Evolutionary conservation across 495 filamentous ascomycete species (phyloP).

Genomic region (Staphylotrichum tortipilum): DNA sequence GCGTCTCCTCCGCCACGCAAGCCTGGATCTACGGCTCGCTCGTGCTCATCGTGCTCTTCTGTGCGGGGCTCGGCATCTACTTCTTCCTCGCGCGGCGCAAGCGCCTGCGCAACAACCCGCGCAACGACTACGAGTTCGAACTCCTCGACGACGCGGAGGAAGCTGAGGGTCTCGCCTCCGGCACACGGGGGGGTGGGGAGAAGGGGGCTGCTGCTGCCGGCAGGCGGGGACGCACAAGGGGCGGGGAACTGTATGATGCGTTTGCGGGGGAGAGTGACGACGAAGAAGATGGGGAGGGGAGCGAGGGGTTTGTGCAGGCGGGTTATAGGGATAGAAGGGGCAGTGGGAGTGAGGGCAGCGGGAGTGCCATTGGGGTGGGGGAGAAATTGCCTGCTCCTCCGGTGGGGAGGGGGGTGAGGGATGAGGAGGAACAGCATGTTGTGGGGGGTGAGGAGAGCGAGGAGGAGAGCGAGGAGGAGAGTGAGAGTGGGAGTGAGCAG

Average conservation of each 20-base stretch:
- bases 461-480: slow-evolving; percentile 20
- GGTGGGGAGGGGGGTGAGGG: slow-evolving; percentile 4
- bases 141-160: slow-evolving; percentile 82
- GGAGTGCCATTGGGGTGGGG: slow-evolving; percentile 3
- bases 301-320: slow-evolving; percentile 11
- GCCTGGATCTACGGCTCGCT: slow-evolving; percentile 90
- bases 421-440: slow-evolving; percentile 23
- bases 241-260: slow-evolving; percentile 85
- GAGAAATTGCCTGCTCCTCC: slow-evolving; percentile 17
- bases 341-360: background rate
- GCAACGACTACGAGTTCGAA: slow-evolving; percentile 92
- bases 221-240: slow-evolving; percentile 45
- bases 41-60: slow-evolving; percentile 77
- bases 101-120: slow-evolving; percentile 60
- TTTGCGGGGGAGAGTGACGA: slow-evolving; percentile 65
- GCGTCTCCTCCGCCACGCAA: slow-evolving; percentile 79
- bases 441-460: slow-evolving; percentile 23
- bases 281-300: slow-evolving; percentile 22
- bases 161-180: slow-evolving; percentile 46
- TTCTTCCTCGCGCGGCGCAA: slow-evolving; percentile 69
- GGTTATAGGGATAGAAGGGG: slow-evolving; percentile 12
- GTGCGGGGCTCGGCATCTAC: slow-evolving; percentile 68
- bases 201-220: background rate
- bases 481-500: slow-evolving; percentile 16
- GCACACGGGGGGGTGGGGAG: slow-evolving; percentile 8